Base-by-base conservation (phyloP, 129 eudicot genomes). In the Calendula officinalis region DNA sequence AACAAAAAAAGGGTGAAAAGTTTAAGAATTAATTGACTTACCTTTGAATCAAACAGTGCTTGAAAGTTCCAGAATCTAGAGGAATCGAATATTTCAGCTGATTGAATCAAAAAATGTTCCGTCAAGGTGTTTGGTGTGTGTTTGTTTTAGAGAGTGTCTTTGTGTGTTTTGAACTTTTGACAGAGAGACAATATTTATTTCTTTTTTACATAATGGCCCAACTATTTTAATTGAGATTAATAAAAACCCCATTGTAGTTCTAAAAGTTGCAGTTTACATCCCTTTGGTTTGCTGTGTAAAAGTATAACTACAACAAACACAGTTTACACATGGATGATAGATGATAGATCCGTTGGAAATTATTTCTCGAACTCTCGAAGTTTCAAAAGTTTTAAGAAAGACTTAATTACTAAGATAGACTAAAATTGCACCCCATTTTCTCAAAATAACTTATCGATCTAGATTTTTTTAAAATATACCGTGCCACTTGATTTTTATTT, bases 41-140 rank as follows among this genome's bases (percentile, higher is more conserved):
- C 76, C 60, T 45, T 71, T 12, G 63, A 64, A 71, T 62, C 45
- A 35, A 61, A 71, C 14, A 51, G 62, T 41, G 62, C 60, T 49
- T 37, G 52, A 47, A 57, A 47, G 35, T 51, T 71, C 6, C 43
- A 50, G 55, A 71, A 14, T 51, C 16, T 32, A 2, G 10, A 32
- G 69, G 69, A 60, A 71, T 71, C 76, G 40, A 62, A 27, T 16
- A 5, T 32, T 40, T 60, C 45, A 42, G 32, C 42, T 52, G 58
- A 44, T 56, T 48, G 39, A 13, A 70, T 38, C 36, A 60, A 60
- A 60, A 22, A 60, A 27, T 42, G 48, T 48, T 11, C 30, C 39
- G 17, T 66, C 49, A 5, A 36, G 69, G 7, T 65, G 39, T 36
- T 41, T 34, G 57, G 40, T 44, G 68, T 5, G 61, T 16, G 62